Conservation (phyloP, 2,329 filamentous ascomycete species). For the Aspergillus jensenii region DNA sequence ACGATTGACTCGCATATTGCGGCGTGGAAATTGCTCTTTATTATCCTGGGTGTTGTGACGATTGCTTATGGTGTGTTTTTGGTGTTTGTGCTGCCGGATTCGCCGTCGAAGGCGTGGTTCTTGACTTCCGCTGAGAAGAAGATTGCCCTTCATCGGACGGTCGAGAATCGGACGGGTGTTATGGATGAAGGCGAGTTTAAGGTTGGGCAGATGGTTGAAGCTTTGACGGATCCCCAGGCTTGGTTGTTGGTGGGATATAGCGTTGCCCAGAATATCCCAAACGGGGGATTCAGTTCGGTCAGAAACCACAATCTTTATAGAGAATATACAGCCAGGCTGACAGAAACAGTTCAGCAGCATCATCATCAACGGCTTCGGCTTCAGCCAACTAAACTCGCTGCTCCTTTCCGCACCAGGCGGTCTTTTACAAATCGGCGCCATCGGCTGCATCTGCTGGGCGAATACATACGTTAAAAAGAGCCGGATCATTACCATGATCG, state of each 20-base stretch:
- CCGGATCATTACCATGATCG: not conserved
- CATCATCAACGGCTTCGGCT: conserved; percentile 3
- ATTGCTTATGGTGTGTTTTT: not conserved
- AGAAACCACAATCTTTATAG: too few species aligned
- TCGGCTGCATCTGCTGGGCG: not conserved
- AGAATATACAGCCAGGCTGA: not conserved
- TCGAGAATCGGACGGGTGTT: not conserved
- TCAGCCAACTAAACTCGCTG: not conserved
- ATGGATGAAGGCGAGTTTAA: not conserved
- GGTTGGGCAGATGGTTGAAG: not conserved
- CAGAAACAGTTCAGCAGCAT: not conserved
- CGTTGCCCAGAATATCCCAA: not conserved
- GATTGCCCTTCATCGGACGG: not conserved
- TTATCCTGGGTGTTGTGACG: conserved; percentile 1
- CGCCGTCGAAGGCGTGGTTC: conserved; percentile 1
- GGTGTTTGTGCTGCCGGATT: conserved; percentile 2
- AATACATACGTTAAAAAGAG: not conserved
- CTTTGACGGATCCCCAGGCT: not conserved
- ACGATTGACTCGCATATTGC: conserved; percentile 11
- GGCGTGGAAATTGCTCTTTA: conserved; percentile 15
- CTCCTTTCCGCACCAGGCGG: not conserved
- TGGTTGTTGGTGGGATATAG: not conserved
- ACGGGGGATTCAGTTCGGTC: not conserved
- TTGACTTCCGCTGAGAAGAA: not conserved
- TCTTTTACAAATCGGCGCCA: too few species aligned